Evolutionary conservation across 139 green algal genomes (phyloP).

Genomic region (Chlorella sorokiniana): DNA sequence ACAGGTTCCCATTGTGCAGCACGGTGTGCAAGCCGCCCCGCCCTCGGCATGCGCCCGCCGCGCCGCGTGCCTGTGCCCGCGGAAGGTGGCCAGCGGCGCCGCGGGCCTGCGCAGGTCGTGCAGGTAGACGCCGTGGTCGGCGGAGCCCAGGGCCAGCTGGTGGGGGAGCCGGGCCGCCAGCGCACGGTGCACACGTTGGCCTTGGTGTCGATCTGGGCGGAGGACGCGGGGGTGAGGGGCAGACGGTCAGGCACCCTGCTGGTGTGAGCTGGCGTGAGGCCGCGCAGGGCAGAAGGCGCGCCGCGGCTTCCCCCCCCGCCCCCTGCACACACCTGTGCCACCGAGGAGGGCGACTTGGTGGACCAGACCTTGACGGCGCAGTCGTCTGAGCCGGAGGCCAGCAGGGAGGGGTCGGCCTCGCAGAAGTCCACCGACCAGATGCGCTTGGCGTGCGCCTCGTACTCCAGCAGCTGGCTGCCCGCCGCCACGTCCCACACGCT

Average conservation of each 20-base stretch:
- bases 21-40: no score
- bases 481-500: slow-evolving; percentile 71
- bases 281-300: neutral
- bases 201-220: slow-evolving; percentile 57
- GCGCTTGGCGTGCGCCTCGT: slow-evolving; percentile 78
- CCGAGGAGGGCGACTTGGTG: slow-evolving; percentile 31
- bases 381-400: slow-evolving; percentile 89
- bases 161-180: slow-evolving; percentile 72
- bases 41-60: neutral
- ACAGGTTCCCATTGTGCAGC: neutral
- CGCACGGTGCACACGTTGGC: slow-evolving; percentile 92
- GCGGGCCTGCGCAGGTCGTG: slow-evolving; percentile 74
- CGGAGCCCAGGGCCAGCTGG: slow-evolving; percentile 80
- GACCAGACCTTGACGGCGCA: slow-evolving; percentile 85
- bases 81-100: slow-evolving; percentile 48
- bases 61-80: slow-evolving; percentile 42
- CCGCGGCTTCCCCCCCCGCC: neutral
- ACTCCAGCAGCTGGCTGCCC: slow-evolving; percentile 62
- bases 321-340: slow-evolving; percentile 21
- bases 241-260: neutral
- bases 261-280: no score
- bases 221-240: neutral
- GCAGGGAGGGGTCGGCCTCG: slow-evolving; percentile 54
- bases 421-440: slow-evolving; percentile 91
- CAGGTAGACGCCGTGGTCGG: slow-evolving; percentile 81